A percentile compares a stretch with the other conserved stretches of the same genome.
These are phyloP conservation scores for Fusarium sp. DNA, from an alignment of 2,329 filamentous ascomycete species.

Conservation along the genomic window DNA sequence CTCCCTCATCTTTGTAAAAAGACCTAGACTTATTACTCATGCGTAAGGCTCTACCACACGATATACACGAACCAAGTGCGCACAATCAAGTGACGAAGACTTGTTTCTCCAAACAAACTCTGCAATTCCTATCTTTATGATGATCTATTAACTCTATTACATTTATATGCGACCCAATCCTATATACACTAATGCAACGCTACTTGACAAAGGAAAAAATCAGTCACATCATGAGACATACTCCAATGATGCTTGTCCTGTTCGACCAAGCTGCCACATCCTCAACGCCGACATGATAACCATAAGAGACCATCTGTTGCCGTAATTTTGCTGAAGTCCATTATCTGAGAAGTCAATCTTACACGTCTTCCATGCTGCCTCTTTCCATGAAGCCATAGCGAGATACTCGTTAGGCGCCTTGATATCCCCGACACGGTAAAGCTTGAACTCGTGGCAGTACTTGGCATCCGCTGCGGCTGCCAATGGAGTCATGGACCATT, in stretches of 20 bases:
- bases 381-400: conserved; percentile 38
- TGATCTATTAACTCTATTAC: conserved; percentile 16
- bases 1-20: no score
- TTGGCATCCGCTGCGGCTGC: conserved; percentile 30
- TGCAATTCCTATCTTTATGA: not conserved
- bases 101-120: not conserved
- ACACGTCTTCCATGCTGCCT: conserved; percentile 40
- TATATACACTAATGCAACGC: conserved; percentile 8
- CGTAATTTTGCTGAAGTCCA: conserved; percentile 17
- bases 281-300: conserved; percentile 38
- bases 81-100: not conserved
- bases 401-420: conserved; percentile 32
- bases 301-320: conserved; percentile 38
- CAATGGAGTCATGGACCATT: conserved; percentile 35
- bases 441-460: conserved; percentile 39
- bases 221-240: conserved; percentile 27
- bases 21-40: no score
- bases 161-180: not conserved
- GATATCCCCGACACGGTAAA: conserved; percentile 35
- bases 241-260: conserved; percentile 39
- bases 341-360: conserved; percentile 38
- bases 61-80: not conserved
- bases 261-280: conserved; percentile 40
- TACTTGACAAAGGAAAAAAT: conserved; percentile 16
- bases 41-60: no score